Percentiles rank a stretch among this genome's conserved stretches.
Conservation (phyloP, 2,329 filamentous ascomycete genomes). For the Calonectria henricotiae region DNA sequence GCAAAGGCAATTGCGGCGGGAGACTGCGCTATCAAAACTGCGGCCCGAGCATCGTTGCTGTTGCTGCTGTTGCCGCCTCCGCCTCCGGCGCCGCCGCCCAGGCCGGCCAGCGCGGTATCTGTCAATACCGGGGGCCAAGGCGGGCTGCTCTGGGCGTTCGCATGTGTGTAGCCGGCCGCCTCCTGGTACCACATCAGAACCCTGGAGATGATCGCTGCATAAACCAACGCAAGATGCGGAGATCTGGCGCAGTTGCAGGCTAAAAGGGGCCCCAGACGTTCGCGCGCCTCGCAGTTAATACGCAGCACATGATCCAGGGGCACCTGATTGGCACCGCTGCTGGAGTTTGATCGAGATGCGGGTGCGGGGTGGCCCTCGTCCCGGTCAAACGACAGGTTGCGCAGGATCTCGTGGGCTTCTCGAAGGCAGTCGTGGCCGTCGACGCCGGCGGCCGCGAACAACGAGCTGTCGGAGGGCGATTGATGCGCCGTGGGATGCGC, state of each 20-base stretch:
- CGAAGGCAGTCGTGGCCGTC: conserved; percentile 21
- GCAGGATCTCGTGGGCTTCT: conserved; percentile 29
- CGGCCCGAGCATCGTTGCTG: neutral
- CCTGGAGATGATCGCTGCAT: conserved; percentile 26
- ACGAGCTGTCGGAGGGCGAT: conserved; percentile 7
- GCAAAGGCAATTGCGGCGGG: conserved; percentile 12
- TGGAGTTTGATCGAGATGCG: conserved; percentile 10
- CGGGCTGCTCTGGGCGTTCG: conserved; percentile 1
- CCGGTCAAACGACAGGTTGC: conserved; percentile 23
- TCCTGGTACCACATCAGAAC: conserved; percentile 28
- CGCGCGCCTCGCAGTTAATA: conserved; percentile 26
- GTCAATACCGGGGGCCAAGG: conserved; percentile 1
- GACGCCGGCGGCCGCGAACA: neutral
- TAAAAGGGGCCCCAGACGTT: conserved; percentile 25
- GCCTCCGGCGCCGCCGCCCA: neutral
- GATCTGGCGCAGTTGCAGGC: conserved; percentile 26
- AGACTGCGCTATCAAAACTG: neutral
- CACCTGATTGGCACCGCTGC: conserved; percentile 10
- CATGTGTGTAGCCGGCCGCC: conserved; percentile 20
- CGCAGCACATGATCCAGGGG: conserved; percentile 25
- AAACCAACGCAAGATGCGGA: conserved; percentile 26
- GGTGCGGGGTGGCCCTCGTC: neutral
- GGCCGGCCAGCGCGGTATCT: neutral
- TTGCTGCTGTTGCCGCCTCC: neutral
- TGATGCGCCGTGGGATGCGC: conserved; percentile 21